phyloP scores from a whole-genome alignment of 2,329 filamentous ascomycete species.

The Dothistroma septosporum region DNA sequence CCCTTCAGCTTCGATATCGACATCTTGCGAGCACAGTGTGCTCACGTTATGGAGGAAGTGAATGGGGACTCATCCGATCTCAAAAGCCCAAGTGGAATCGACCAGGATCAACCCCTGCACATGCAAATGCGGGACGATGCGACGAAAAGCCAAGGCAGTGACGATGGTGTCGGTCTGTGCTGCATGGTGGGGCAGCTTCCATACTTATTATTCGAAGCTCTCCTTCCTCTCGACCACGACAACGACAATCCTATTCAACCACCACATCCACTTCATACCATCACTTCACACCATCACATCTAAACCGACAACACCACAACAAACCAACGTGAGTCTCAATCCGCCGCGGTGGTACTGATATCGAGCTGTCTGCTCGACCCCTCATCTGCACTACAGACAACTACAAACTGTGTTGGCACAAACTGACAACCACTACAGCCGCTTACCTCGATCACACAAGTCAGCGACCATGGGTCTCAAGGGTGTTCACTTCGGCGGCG shows the following conservation, averaged over 20 bases:
- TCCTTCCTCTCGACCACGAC: not conserved
- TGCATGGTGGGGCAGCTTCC: not conserved
- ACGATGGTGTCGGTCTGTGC: not conserved
- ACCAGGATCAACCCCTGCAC: not conserved
- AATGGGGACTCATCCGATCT: not conserved
- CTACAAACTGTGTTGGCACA: not conserved
- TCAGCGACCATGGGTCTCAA: slow-evolving; percentile 38
- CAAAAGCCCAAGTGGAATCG: not conserved
- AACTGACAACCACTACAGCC: slow-evolving; percentile 2
- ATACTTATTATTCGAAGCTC: slow-evolving; percentile 1
- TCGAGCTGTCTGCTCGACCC: not conserved
- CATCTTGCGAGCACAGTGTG: not conserved
- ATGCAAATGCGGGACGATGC: not conserved
- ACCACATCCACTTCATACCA: not conserved
- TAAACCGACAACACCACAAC: not conserved
- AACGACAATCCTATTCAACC: not conserved
- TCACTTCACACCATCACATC: not conserved
- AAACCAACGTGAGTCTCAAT: not conserved
- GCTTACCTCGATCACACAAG: slow-evolving; percentile 11
- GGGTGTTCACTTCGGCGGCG: slow-evolving; percentile 52
- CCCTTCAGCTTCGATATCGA: not conserved
- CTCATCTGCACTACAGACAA: slow-evolving; percentile 1
- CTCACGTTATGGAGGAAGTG: not conserved
- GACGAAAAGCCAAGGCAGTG: slow-evolving; percentile 1
- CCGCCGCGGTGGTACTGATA: not conserved